phyloP scores from a whole-genome alignment of 345 rosid species.

The Euphorbia pulcherrima region DNA sequence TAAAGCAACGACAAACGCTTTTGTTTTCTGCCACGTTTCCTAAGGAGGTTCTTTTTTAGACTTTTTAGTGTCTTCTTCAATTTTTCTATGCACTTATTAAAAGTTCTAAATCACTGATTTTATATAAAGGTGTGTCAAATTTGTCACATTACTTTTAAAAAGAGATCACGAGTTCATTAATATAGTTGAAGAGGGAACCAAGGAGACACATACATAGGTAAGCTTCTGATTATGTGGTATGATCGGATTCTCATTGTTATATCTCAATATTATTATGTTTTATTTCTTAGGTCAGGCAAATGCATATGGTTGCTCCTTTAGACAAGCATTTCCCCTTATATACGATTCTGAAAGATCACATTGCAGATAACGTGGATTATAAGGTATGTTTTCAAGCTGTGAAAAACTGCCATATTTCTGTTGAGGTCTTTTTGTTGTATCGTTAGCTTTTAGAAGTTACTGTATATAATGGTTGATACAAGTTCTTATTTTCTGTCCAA shows the following conservation, averaged over 20 bases:
- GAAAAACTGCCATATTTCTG: neutral
- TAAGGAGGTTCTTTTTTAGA: slow-evolving; percentile 52
- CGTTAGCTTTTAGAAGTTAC: neutral
- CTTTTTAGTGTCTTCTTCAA: slow-evolving; percentile 12
- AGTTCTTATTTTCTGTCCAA: slow-evolving; percentile 93
- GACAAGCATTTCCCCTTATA: slow-evolving; percentile 77
- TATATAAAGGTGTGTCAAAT: slow-evolving; percentile 79
- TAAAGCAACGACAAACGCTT: slow-evolving; percentile 90
- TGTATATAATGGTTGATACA: slow-evolving; percentile 26
- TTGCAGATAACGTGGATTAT: slow-evolving; percentile 64
- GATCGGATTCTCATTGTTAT: neutral
- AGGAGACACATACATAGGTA: slow-evolving; percentile 88
- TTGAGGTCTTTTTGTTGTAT: neutral
- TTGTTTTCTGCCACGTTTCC: slow-evolving; percentile 94
- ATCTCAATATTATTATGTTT: slow-evolving; percentile 12
- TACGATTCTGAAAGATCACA: slow-evolving; percentile 67
- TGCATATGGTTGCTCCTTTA: slow-evolving; percentile 62
- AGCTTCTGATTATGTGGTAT: slow-evolving; percentile 12
- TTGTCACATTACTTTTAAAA: slow-evolving; percentile 77
- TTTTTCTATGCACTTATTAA: slow-evolving; percentile 12
- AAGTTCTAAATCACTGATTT: slow-evolving; percentile 25
- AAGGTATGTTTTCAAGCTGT: slow-evolving; percentile 47
- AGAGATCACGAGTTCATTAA: slow-evolving; percentile 80
- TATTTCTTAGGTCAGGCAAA: slow-evolving; percentile 72
- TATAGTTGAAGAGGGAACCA: slow-evolving; percentile 81